These are phyloP conservation scores for Cordyceps tenuipes DNA, from an alignment of 2,329 filamentous ascomycete species.

Conservation along the genomic window DNA sequence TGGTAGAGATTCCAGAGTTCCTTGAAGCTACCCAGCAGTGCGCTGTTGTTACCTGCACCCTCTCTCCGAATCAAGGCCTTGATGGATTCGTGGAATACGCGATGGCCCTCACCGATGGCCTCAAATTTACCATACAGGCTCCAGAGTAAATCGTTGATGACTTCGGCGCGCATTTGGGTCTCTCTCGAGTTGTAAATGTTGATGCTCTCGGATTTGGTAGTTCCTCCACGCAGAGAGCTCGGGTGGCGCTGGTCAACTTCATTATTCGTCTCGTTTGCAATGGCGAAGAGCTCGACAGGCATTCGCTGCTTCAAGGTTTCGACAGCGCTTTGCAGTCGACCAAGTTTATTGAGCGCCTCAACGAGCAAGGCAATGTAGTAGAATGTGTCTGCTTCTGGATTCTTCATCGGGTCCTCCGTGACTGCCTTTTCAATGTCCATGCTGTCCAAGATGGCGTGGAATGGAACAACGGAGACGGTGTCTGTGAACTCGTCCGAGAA, in stretches of 20 bases:
- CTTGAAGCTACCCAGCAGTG: conserved; percentile 80
- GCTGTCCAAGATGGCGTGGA: conserved; percentile 50
- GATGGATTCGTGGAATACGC: conserved; percentile 87
- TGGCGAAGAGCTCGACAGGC: conserved; percentile 85
- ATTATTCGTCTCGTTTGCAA: conserved; percentile 90
- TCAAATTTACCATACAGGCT: conserved; percentile 95
- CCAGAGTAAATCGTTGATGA: conserved; percentile 86
- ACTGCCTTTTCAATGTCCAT: conserved; percentile 55
- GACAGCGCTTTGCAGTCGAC: conserved; percentile 74
- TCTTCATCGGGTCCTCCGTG: conserved; percentile 82
- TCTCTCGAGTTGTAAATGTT: conserved; percentile 60
- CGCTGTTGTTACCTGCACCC: conserved; percentile 53
- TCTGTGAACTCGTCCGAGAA: conserved; percentile 42
- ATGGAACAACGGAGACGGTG: conserved; percentile 39
- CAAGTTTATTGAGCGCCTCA: conserved; percentile 84
- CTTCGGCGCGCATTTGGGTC: conserved; percentile 69
- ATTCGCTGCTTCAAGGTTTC: conserved; percentile 87
- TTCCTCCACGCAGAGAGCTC: conserved; percentile 58
- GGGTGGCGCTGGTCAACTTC: conserved; percentile 91
- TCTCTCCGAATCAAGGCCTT: conserved; percentile 79
- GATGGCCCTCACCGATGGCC: conserved; percentile 90
- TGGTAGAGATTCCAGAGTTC: conserved; percentile 98
- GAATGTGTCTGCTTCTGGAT: conserved; percentile 92
- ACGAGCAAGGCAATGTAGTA: conserved; percentile 83
- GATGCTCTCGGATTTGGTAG: conserved; percentile 45